Base-by-base conservation (phyloP, 441 rosid species). In the Adansonia gregorii region DNA sequence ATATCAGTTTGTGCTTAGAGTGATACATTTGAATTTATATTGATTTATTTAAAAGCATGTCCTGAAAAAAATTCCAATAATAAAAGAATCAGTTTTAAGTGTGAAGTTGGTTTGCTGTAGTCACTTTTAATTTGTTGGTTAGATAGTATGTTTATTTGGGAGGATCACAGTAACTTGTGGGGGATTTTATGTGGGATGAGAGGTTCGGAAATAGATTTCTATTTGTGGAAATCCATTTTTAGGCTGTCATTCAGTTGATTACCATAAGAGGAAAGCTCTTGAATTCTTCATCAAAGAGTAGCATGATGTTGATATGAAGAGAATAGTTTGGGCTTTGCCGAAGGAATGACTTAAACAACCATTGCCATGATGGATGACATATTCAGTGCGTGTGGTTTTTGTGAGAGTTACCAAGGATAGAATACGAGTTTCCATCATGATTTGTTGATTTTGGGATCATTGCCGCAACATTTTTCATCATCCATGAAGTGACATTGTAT, bases 281-380 rank as follows among this genome's bases (percentile, higher is more conserved):
- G 41, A 1, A 60, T 60, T 24, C 14, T 60, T 60, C 24, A n/a
- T 24, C 11, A 22, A 22, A 10, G 49, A 65, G 69, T 39, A 8
- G 14, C 49, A 2, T 41, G 48, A 41, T 49, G 49, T 41, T 65
- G 49, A 66, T 8, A 41, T 66, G 24, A 66, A 41, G 49, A 65
- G 69, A 66, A 65, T 39, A 65, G 22, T 39, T 15, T n/a, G 69
- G 20, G 14, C 12, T 39, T 65, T 65, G 69, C 69, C 39, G 22
- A 66, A 66, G 70, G 49, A 65, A 39, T 39, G 20, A 0, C 24
- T 22, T 12, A 8, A 39, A 65, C 48, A 41, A n/a, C 46, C 22
- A 17, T 65, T 65, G 22, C 22, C 24, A 8, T 65, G 48, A 65
- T n/a, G 22, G 12, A 7, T 10, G 69, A 39, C 10, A n/a, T 41